phyloP scores from a whole-genome alignment of 2,329 filamentous ascomycete genomes.

The Ceratocystis eucalypticola region DNA sequence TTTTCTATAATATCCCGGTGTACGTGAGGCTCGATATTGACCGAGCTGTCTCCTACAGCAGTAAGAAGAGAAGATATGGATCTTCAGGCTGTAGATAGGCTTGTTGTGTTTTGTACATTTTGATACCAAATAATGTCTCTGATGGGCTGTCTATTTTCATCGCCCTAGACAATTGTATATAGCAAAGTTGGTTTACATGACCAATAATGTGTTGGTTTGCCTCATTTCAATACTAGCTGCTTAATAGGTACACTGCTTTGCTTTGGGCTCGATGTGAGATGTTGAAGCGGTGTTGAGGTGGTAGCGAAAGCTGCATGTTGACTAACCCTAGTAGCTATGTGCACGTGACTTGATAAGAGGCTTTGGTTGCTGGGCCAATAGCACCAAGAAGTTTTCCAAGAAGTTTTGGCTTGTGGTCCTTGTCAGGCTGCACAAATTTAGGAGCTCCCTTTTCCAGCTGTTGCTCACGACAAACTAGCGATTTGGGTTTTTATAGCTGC shows the following conservation, averaged over 20 bases:
- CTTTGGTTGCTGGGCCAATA: slow-evolving; percentile 15
- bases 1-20: neutral
- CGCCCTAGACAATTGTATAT: neutral
- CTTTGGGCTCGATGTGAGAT: too few relatives aligned
- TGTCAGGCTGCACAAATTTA: neutral
- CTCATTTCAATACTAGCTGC: neutral
- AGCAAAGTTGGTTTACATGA: neutral
- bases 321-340: neutral
- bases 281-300: too few relatives aligned
- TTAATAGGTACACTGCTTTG: neutral
- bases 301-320: too few relatives aligned
- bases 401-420: neutral
- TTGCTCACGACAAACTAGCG: neutral
- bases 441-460: neutral
- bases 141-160: neutral
- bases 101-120: slow-evolving; percentile 1
- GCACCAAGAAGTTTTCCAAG: slow-evolving; percentile 2
- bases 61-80: too few relatives aligned
- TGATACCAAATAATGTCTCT: slow-evolving; percentile 8
- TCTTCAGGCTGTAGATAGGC: too few relatives aligned
- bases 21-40: too few relatives aligned
- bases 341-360: slow-evolving; percentile 3
- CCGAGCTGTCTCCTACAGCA: too few relatives aligned
- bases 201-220: too few relatives aligned
- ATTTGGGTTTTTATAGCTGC: neutral